Evolutionary conservation across 139 green algal genomes (phyloP), one percentile per base, ranked within the genome.

Genomic region (Yamagishiella unicocca): DNA sequence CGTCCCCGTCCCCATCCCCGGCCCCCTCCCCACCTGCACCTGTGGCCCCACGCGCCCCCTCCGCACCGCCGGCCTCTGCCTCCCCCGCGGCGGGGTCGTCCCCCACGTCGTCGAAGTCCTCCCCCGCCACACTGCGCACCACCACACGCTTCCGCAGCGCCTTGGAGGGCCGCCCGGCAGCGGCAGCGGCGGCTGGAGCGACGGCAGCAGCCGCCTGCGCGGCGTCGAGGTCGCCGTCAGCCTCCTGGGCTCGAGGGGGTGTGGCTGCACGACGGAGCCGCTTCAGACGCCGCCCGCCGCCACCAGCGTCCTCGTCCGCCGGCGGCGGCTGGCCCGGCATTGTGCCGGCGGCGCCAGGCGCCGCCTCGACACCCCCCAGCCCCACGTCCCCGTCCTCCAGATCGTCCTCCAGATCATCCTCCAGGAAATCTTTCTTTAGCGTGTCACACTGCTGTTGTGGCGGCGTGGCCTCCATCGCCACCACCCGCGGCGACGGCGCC

Each of bases 131-230:
- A n/a, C 78, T 85, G 5, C 78, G 78, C 38, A 85, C 78, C 27
- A 85, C 78, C 58, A 85, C 78, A 14, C 61, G 61, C 61, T 85
- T 85, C 19, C 61, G 58, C 21, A 85, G 19, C 24, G 55, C 37
- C 55, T 84, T 84, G 38, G 33, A 35, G 25, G 75, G 38, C 38
- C 55, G 54, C 9, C 8, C 33, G 53, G 55, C 55, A 37, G 3
- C 71, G 53, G 21, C 75, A 38, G 8, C 77, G 21, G 22, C 53
- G 21, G 5, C 75, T 27, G 19, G 14, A 19, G 27, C 77, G 14
- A 6, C 77, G 10, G 37, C 37, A 24, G 33, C 50, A 1, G 10
- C 43, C 24, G 50, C 77, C 10, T 54, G 37, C 0, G 54, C 55
- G n/a, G 17, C 73, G 29, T 61, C 27, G 72, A 5, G 29, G 6